Conservation (phyloP, 2,329 filamentous ascomycete genomes). For the Nannizziopsis arthrosporioides region DNA sequence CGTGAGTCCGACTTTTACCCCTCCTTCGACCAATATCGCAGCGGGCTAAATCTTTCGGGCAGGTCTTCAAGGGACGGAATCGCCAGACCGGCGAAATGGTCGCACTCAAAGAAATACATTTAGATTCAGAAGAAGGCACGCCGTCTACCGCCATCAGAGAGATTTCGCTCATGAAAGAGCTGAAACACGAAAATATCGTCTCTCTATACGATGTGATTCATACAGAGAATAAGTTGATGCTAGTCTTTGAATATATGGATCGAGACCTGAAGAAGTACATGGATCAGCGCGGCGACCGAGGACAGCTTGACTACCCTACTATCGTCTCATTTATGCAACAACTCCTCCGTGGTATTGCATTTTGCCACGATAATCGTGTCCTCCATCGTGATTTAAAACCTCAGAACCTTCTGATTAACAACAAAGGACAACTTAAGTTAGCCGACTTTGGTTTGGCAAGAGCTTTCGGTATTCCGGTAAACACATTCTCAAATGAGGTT, state of each 20-base stretch:
- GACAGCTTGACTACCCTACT: slow-evolving; percentile 72
- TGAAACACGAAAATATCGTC: slow-evolving; percentile 98
- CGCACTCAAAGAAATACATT: slow-evolving; percentile 94
- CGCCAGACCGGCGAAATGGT: slow-evolving; percentile 93
- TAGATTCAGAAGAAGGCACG: slow-evolving; percentile 96
- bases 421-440: slow-evolving; percentile 77
- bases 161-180: slow-evolving; percentile 97
- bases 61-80: slow-evolving; percentile 98
- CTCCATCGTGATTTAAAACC: slow-evolving; percentile 92
- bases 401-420: slow-evolving; percentile 92
- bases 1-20: slow-evolving; percentile 41
- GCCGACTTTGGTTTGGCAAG: slow-evolving; percentile 90
- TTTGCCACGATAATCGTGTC: slow-evolving; percentile 94
- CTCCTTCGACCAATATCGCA: background rate
- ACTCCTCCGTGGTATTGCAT: slow-evolving; percentile 86
- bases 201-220: slow-evolving; percentile 97
- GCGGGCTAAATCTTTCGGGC: slow-evolving; percentile 8
- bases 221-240: slow-evolving; percentile 99
- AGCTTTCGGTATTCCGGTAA: slow-evolving; percentile 92
- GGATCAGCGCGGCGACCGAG: slow-evolving; percentile 82
- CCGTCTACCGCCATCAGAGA: slow-evolving; percentile 95
- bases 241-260: slow-evolving; percentile 98
- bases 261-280: slow-evolving; percentile 98
- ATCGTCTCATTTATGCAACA: slow-evolving; percentile 99
- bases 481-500: slow-evolving; percentile 96